phyloP scores from a whole-genome alignment of 345 rosid genomes.

The Heritiera littoralis region DNA sequence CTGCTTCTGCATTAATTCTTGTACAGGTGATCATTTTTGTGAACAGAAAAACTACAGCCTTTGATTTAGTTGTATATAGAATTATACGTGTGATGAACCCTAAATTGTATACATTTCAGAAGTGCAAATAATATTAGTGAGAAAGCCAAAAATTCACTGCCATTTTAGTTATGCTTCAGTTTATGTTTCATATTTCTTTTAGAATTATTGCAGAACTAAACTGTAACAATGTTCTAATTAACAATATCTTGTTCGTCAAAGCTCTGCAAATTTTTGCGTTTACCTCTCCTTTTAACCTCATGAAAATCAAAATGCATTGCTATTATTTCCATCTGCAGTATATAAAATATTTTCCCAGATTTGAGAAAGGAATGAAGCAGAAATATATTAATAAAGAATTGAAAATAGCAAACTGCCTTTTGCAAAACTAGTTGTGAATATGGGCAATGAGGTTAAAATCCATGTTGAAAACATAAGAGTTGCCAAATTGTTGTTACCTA shows the following conservation, averaged over 20 bases:
- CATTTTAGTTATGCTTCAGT: neutral
- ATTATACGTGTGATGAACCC: constrained; percentile 11
- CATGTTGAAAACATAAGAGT: too few relatives aligned
- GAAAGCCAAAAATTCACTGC: neutral
- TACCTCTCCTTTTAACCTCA: too few relatives aligned
- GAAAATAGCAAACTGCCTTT: too few relatives aligned
- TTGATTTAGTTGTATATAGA: constrained; percentile 33
- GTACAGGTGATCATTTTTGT: constrained; percentile 29
- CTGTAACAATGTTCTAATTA: neutral
- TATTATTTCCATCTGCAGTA: too few relatives aligned
- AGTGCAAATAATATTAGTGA: neutral
- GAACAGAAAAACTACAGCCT: constrained; percentile 7
- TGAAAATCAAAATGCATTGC: too few relatives aligned
- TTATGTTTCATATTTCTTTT: neutral
- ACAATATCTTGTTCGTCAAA: neutral
- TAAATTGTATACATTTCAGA: neutral
- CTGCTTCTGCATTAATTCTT: constrained; percentile 24
- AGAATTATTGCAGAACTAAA: neutral
- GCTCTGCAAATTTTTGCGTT: neutral
- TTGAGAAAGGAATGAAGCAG: too few relatives aligned
- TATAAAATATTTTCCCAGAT: too few relatives aligned
- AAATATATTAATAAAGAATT: too few relatives aligned
- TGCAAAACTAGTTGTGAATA: too few relatives aligned
- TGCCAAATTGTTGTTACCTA: too few relatives aligned
- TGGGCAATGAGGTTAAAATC: too few relatives aligned